phyloP scores from a whole-genome alignment of 108 stramenopile genomes.

The Nitzschia inconspicua region DNA sequence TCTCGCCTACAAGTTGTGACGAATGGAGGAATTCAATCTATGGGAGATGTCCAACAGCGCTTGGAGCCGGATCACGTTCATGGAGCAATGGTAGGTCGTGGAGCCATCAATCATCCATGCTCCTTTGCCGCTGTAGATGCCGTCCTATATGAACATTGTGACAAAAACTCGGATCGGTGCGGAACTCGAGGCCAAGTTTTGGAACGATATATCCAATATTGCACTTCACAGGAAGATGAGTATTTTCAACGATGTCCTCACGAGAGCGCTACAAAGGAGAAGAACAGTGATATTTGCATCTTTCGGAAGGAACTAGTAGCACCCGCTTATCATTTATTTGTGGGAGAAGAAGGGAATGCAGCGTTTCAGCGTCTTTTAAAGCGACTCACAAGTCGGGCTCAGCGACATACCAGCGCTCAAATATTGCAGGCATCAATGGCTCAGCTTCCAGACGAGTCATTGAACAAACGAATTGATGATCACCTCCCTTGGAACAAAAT shows the following conservation, averaged over 20 bases:
- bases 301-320: constrained; percentile 26
- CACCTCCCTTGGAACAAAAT: constrained; percentile 7
- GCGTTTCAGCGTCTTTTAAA: constrained; percentile 32
- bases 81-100: constrained; percentile 46
- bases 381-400: constrained; percentile 15
- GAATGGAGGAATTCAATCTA: constrained; percentile 34
- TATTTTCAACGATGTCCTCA: not conserved
- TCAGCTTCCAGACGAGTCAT: constrained; percentile 13
- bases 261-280: not conserved
- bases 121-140: constrained; percentile 35
- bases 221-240: constrained; percentile 23
- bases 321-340: constrained; percentile 29
- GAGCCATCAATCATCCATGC: constrained; percentile 50
- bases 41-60: constrained; percentile 16
- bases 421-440: constrained; percentile 18
- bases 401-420: not conserved
- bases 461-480: constrained; percentile 17
- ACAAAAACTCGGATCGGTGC: not conserved
- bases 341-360: constrained; percentile 39
- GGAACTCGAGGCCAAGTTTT: constrained; percentile 20
- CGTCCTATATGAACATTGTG: constrained; percentile 2
- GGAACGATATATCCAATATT: constrained; percentile 28
- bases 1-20: constrained; percentile 23
- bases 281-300: not conserved
- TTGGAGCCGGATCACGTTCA: not conserved